A percentile compares a stretch with the other conserved stretches of the same genome.
phyloP scores from a whole-genome alignment of 2,329 filamentous ascomycete species.

The Acrocalymma vagum region DNA sequence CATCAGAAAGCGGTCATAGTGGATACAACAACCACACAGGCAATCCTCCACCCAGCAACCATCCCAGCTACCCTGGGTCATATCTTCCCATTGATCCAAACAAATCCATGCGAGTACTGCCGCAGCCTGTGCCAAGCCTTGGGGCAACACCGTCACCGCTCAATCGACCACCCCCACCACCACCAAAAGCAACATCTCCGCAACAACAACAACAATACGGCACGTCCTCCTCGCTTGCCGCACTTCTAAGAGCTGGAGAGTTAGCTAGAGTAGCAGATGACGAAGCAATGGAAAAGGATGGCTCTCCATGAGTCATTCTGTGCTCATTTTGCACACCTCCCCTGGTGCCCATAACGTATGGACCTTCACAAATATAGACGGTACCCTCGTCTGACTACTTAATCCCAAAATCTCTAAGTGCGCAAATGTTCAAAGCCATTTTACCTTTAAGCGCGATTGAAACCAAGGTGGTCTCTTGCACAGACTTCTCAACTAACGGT shows the following conservation, averaged over 20 bases:
- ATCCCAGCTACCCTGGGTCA: conserved; percentile 17
- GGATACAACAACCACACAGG: too few species aligned
- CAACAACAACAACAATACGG: conserved; percentile 38
- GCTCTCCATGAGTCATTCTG: conserved; percentile 23
- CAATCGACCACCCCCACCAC: conserved; percentile 32
- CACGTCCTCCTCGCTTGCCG: conserved; percentile 44
- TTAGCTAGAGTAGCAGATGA: conserved; percentile 45
- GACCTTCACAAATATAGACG: conserved; percentile 9
- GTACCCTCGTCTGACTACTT: conserved; percentile 10
- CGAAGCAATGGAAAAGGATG: conserved; percentile 29
- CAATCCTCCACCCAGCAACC: conserved; percentile 15
- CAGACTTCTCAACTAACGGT: too few species aligned
- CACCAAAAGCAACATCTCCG: conserved; percentile 20
- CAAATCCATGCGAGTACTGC: conserved; percentile 46
- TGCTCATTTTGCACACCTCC: background rate
- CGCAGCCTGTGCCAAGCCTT: conserved; percentile 45
- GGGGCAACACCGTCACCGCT: conserved; percentile 38
- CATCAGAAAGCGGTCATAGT: conserved; percentile 46
- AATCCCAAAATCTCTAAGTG: conserved; percentile 12
- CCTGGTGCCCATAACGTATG: background rate
- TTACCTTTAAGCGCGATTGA: conserved; percentile 2
- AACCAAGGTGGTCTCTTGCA: conserved; percentile 24
- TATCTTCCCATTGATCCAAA: conserved; percentile 35
- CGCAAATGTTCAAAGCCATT: background rate
- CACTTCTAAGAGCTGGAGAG: conserved; percentile 47